Evolutionary conservation across 371 early-diverging fungal genomes (phyloP).

Genomic region (Smittium mucronatum): DNA sequence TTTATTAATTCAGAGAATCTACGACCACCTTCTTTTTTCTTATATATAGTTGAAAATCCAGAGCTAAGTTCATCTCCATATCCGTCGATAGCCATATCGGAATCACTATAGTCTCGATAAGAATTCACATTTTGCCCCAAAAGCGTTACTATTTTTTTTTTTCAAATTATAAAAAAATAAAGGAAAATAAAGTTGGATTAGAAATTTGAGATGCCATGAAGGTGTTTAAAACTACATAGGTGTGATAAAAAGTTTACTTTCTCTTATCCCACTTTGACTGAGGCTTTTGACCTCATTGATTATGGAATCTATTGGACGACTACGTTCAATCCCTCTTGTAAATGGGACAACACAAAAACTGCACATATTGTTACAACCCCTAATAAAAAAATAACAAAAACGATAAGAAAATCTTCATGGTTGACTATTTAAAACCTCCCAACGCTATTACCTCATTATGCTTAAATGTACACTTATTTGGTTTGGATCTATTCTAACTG

Average conservation of each 20-base stretch:
- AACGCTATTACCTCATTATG: constrained; percentile 50
- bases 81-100: constrained; percentile 17
- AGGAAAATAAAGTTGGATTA: neutral
- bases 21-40: constrained; percentile 56
- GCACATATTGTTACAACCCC: constrained; percentile 79
- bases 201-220: no score
- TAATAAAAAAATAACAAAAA: neutral
- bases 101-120: constrained; percentile 52
- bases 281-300: constrained; percentile 49
- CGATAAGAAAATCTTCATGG: neutral
- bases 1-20: constrained; percentile 66
- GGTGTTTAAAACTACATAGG: no score
- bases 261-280: constrained; percentile 56
- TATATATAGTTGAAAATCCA: constrained; percentile 66
- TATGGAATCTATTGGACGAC: constrained; percentile 57
- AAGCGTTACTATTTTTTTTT: constrained; percentile 36
- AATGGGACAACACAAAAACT: constrained; percentile 68
- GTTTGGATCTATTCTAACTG: constrained; percentile 48
- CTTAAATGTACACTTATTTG: constrained; percentile 51
- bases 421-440: no score
- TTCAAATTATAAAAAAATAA: constrained; percentile 6
- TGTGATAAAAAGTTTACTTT: constrained; percentile 24
- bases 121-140: constrained; percentile 78
- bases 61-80: constrained; percentile 34
- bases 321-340: constrained; percentile 55